A percentile compares a stretch with the other conserved stretches of the same genome.
phyloP scores from a whole-genome alignment of 768 basidiomycete genomes.

The Lactarius deliciosus region DNA sequence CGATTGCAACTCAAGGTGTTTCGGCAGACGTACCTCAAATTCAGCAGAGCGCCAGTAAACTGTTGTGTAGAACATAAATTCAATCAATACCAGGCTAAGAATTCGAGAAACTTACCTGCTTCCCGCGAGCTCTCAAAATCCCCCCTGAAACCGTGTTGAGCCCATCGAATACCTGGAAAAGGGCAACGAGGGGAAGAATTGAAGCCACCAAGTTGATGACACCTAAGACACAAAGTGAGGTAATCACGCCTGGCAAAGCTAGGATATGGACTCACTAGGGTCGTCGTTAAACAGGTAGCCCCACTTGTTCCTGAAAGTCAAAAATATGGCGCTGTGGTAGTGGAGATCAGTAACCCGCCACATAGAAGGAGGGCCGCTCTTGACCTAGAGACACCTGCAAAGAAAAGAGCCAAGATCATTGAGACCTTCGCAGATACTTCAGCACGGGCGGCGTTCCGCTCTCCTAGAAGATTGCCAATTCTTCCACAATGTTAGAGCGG shows the following conservation, averaged over 20 bases:
- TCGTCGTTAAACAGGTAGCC: slow-evolving; percentile 63
- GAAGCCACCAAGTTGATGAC: slow-evolving; percentile 51
- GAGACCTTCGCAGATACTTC: slow-evolving; percentile 62
- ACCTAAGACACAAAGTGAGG: slow-evolving; percentile 24
- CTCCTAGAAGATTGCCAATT: slow-evolving; percentile 87
- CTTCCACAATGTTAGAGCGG: slow-evolving; percentile 38
- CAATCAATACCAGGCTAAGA: not conserved
- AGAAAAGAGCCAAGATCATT: slow-evolving; percentile 60
- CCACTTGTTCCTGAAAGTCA: slow-evolving; percentile 50
- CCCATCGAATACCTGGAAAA: slow-evolving; percentile 88
- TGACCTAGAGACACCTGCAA: slow-evolving; percentile 70
- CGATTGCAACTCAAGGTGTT: slow-evolving; percentile 22
- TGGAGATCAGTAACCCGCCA: slow-evolving; percentile 3
- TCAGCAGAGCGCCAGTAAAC: slow-evolving; percentile 74
- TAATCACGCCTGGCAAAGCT: not conserved
- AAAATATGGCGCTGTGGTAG: slow-evolving; percentile 40
- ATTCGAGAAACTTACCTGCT: slow-evolving; percentile 47
- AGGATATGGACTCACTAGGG: slow-evolving; percentile 34
- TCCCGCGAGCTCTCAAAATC: slow-evolving; percentile 80
- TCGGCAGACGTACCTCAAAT: slow-evolving; percentile 54
- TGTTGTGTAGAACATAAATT: slow-evolving; percentile 33
- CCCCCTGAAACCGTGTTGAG: slow-evolving; percentile 66
- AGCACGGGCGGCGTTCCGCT: slow-evolving; percentile 72
- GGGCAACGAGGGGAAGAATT: slow-evolving; percentile 61
- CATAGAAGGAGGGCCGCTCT: slow-evolving; percentile 10